Base-by-base conservation (phyloP, 2,329 filamentous ascomycete genomes). In the Beauveria sp. region DNA sequence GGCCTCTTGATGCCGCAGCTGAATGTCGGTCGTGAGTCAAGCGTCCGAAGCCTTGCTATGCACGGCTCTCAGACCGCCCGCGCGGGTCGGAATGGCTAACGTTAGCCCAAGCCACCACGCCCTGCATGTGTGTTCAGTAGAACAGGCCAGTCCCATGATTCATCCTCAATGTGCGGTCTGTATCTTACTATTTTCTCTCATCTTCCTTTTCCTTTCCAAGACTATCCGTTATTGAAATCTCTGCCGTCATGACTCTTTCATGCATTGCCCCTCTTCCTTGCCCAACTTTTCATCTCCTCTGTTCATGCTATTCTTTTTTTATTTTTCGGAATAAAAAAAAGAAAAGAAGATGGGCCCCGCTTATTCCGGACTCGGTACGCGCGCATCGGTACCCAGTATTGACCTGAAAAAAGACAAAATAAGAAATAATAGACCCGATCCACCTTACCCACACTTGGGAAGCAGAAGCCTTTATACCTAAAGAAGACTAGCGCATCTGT, bases 51-150 rank as follows among this genome's bases (percentile, higher is more conserved):
- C 38, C 14, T 55, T 30, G 22, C 16, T 10, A 45, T 45, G 52
- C 52, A 45, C 52, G 54, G 43, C 53, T 56, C 53, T 47, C 54
- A 57, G 54, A 57, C 54, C 45, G 24, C 45, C 20, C n/a, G 12
- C 53, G 42, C 28, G 54, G 54, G 18, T 46, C 54, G 54, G 43
- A 22, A 26, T 38, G 34, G 5, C 34, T 38, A 34, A 34, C 30
- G 30, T 34, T 34, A 38, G 12, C 34, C 12, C 12, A 38, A 38
- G 14, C 34, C 34, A 22, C 51, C 14, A 40, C 51, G 51, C 51
- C 34, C 51, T 40, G 34, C 51, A 24, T 22, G 30, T 34, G n/a
- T 38, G 34, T 38, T 12, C 30, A 18, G 5, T 9, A 38, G 34
- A 38, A 38, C 34, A 38, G 34, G 30, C 26, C 28, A 56, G 26